These are phyloP conservation scores for Vaccinium darrowii DNA, from an alignment of 148 eudicot species.

Conservation along the genomic window DNA sequence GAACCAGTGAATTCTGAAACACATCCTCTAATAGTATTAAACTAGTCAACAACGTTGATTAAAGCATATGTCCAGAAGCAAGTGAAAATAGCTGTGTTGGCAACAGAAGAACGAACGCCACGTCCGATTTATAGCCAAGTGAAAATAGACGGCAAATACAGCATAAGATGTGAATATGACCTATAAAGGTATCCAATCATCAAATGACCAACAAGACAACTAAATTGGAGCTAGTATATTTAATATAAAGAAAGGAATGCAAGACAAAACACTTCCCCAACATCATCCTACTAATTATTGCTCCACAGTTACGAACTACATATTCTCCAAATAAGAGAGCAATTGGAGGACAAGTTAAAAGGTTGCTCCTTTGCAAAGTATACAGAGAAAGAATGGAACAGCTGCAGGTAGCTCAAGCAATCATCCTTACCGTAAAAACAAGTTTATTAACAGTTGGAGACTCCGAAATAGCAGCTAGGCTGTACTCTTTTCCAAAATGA, in stretches of 20 bases:
- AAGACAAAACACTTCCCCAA: not conserved
- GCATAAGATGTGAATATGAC: too few species aligned
- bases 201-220: not conserved
- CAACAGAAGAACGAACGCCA: too few species aligned
- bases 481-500: not conserved
- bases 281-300: not conserved
- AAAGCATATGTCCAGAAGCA: too few species aligned
- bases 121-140: too few species aligned
- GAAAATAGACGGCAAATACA: too few species aligned
- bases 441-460: not conserved
- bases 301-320: not conserved
- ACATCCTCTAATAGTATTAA: too few species aligned
- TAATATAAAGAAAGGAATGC: not conserved
- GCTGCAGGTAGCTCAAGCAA: not conserved
- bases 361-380: not conserved
- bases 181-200: not conserved
- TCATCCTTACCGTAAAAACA: not conserved
- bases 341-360: not conserved
- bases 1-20: too few species aligned
- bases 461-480: conserved; percentile 5
- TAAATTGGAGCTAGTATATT: not conserved
- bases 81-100: too few species aligned
- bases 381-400: not conserved
- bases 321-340: not conserved
- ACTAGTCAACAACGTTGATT: too few species aligned